These are phyloP conservation scores for Colletotrichum australisinense DNA, from an alignment of 2,329 filamentous ascomycete genomes.

Conservation along the genomic window DNA sequence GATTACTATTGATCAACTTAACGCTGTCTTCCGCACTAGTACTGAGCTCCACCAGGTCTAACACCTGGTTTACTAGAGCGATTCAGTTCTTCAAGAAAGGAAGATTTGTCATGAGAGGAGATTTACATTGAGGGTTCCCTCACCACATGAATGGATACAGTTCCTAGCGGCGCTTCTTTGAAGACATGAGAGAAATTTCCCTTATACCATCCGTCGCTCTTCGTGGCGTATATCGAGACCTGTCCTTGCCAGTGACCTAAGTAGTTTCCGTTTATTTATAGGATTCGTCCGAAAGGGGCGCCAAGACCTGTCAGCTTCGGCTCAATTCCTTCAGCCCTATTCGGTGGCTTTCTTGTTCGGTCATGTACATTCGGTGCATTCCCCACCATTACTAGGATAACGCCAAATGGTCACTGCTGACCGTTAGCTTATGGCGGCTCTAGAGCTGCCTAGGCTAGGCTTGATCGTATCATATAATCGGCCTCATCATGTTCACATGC, in stretches of 20 bases:
- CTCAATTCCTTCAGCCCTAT: background rate
- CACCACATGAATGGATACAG: background rate
- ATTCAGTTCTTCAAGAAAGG: too few relatives aligned
- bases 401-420: background rate
- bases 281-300: background rate
- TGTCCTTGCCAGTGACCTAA: background rate
- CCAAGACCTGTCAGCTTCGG: background rate
- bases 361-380: background rate
- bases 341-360: background rate
- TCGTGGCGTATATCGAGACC: background rate
- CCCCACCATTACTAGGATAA: background rate
- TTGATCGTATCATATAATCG: background rate
- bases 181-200: background rate
- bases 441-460: background rate
- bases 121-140: background rate
- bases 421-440: background rate
- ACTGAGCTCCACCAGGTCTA: too few relatives aligned
- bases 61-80: too few relatives aligned
- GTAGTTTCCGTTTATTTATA: background rate
- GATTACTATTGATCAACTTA: too few relatives aligned
- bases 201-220: background rate
- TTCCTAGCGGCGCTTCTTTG: background rate
- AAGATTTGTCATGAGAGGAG: too few relatives aligned
- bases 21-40: too few relatives aligned
- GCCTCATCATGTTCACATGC: background rate